Evolutionary conservation across 169 alveolate species (phyloP), one percentile per base, ranked within the genome.

Genomic region (Eimeria praecox): DNA sequence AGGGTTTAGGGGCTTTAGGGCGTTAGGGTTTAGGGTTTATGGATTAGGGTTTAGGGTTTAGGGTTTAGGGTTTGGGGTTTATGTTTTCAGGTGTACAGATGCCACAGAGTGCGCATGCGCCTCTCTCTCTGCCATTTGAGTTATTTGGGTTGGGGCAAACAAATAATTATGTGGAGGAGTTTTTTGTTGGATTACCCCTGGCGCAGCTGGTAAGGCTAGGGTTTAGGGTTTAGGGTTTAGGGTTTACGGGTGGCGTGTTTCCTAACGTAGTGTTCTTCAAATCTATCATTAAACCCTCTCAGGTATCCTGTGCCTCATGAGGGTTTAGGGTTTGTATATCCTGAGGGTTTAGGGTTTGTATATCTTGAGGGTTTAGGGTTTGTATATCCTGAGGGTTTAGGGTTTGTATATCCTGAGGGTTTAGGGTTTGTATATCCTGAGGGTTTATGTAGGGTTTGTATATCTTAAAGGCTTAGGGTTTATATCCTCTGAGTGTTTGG

Each of bases 151-250:
- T 91, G 40, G 90, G 95, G 9, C 89, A 83, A 20, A 91, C 95
- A 1, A 91, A 91, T 86, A 91, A 91, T 38, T 91, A 91, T 73
- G 85, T 91, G 8, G 95, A 91, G 56, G 95, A 91, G 62, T 91
- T 91, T 35, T 91, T 73, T 33, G 80, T 77, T 35, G 95, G 95
- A 40, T 38, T 91, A 59, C 95, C 95, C 16, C 64, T 91, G 27
- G 56, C 89, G 9, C 89, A 78, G 33, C 38, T 42, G 42, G 89
- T 78, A 59, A 40, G 5, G 5, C 56, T 12, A 49, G 35, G 42
- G 49, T 73, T 73, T 73, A 64, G 75, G 75, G 75, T 40, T 73
- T 9, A 9, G 4, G 85, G 44, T 73, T 73, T 73, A 73, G 85
- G 85, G 85, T 73, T 73, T 73, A 73, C n/a, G n/a, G n/a, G n/a